Evolutionary conservation across 805 yeast species (phyloP).

Genomic region (Wickerhamomyces canadensis): DNA sequence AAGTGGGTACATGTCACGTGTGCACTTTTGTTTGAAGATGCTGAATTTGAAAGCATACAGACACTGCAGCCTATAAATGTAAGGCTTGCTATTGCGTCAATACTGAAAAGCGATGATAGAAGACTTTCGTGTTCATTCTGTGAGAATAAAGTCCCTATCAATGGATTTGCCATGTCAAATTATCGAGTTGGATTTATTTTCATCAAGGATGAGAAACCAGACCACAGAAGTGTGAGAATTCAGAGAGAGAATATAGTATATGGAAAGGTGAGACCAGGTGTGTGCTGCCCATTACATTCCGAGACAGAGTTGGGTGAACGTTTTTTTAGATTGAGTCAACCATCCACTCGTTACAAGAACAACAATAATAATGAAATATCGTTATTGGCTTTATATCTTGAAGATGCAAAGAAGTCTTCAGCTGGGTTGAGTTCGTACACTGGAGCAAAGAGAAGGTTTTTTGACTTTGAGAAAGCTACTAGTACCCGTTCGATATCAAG

Average conservation of each 20-base stretch:
- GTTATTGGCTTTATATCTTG: conserved; percentile 18
- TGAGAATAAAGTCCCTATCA: conserved; percentile 46
- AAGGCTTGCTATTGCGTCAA: conserved; percentile 20
- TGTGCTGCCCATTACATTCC: conserved; percentile 39
- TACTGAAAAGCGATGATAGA: conserved; percentile 26
- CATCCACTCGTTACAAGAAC: conserved; percentile 18
- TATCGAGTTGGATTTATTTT: conserved; percentile 46
- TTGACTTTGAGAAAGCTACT: conserved; percentile 26
- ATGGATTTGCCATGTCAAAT: conserved; percentile 30
- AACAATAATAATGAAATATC: conserved; percentile 6
- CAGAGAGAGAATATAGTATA: conserved; percentile 4
- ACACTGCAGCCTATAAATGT: conserved; percentile 44
- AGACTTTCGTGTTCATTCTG: conserved; percentile 46
- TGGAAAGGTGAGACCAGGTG: conserved; percentile 40
- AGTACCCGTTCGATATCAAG: background rate
- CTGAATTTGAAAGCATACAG: conserved; percentile 36
- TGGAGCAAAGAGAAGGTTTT: conserved; percentile 35
- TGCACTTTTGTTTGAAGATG: conserved; percentile 48
- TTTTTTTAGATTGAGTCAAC: conserved; percentile 22
- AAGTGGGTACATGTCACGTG: conserved; percentile 79
- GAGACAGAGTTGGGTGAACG: background rate
- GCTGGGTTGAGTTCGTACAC: conserved; percentile 7
- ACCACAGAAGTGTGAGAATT: conserved; percentile 18
- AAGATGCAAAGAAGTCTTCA: conserved; percentile 13
- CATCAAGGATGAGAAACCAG: conserved; percentile 13